These are phyloP conservation scores for Phytopythium vexans DNA, from an alignment of 352 stramenopile genomes.

Conservation along the genomic window DNA sequence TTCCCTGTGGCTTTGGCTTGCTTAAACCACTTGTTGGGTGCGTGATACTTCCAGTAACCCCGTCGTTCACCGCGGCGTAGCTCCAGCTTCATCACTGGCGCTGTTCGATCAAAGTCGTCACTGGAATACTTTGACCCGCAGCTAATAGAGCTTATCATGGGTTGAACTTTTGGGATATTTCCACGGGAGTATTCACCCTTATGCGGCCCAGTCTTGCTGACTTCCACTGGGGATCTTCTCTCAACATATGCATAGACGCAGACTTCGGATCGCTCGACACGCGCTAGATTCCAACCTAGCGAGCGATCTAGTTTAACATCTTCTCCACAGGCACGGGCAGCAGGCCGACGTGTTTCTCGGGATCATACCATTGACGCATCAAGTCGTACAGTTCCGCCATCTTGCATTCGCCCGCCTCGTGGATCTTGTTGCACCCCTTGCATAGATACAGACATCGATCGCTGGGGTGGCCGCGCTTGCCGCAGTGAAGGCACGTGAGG, in stretches of 20 bases:
- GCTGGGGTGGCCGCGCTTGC: conserved; percentile 2
- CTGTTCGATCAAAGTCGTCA: too few relatives aligned
- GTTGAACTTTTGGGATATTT: too few relatives aligned
- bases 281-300: conserved; percentile 10
- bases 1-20: conserved; percentile 14
- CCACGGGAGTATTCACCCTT: too few relatives aligned
- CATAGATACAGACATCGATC: conserved; percentile 11
- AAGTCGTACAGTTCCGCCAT: conserved; percentile 10
- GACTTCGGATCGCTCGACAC: conserved; percentile 12
- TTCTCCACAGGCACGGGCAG: conserved; percentile 5
- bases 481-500: conserved; percentile 13
- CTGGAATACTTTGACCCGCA: too few relatives aligned
- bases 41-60: conserved; percentile 16
- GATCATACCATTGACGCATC: conserved; percentile 9
- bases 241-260: conserved; percentile 13
- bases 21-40: conserved; percentile 11
- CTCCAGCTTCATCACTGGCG: conserved; percentile 5
- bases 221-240: too few relatives aligned
- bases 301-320: conserved; percentile 19
- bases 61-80: conserved; percentile 14
- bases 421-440: conserved; percentile 5
- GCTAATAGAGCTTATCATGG: too few relatives aligned
- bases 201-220: too few relatives aligned
- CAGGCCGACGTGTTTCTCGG: conserved; percentile 8
- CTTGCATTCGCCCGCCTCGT: conserved; percentile 8